These are phyloP conservation scores for Stemphylium beticola DNA, from an alignment of 2,329 filamentous ascomycete genomes.

Conservation along the genomic window DNA sequence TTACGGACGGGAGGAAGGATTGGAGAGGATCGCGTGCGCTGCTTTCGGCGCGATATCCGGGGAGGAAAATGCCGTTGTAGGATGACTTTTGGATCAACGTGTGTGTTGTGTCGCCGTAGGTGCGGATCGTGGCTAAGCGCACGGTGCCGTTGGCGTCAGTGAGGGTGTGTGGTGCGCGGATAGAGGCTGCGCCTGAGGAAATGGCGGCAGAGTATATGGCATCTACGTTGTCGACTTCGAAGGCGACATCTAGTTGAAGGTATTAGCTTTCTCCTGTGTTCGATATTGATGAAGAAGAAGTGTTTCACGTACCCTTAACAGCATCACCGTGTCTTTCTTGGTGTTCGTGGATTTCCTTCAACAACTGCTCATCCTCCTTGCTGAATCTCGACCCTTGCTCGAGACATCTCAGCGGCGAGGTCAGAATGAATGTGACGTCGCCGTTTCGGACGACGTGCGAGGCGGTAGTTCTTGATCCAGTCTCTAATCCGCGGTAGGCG, in stretches of 20 bases:
- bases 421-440: conserved; percentile 80
- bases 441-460: conserved; percentile 84
- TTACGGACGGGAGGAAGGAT: conserved; percentile 65
- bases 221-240: conserved; percentile 88
- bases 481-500: conserved; percentile 88
- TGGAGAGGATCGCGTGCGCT: conserved; percentile 53
- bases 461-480: conserved; percentile 78
- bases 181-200: conserved; percentile 64
- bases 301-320: conserved; percentile 65
- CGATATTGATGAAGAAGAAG: not conserved
- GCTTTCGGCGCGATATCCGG: conserved; percentile 72
- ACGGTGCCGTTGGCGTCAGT: conserved; percentile 70
- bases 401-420: conserved; percentile 71
- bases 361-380: conserved; percentile 66
- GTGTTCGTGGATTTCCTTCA: conserved; percentile 80
- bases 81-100: conserved; percentile 77
- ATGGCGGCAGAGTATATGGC: conserved; percentile 80
- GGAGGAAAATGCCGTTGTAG: conserved; percentile 81
- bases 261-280: not conserved
- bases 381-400: conserved; percentile 40
- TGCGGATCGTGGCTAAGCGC: conserved; percentile 79
- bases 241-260: conserved; percentile 74
- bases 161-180: conserved; percentile 64
- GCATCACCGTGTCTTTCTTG: conserved; percentile 89
- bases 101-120: conserved; percentile 95